These are phyloP conservation scores for Apiospora rasikravindrae DNA, from an alignment of 2,329 filamentous ascomycete genomes.

Conservation along the genomic window DNA sequence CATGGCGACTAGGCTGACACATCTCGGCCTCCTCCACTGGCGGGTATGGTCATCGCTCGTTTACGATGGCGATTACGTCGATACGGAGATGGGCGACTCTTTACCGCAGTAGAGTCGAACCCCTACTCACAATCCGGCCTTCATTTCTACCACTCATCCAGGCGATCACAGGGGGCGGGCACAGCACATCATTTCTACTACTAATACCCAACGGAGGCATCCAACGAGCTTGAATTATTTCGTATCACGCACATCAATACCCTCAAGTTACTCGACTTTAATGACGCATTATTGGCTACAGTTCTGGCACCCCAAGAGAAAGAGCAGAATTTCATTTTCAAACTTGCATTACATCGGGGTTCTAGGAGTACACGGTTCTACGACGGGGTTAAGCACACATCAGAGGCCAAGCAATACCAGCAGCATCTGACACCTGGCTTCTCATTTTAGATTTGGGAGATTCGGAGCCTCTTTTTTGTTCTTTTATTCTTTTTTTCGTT, in stretches of 20 bases:
- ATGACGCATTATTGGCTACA: constrained; percentile 21
- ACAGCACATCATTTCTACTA: constrained; percentile 10
- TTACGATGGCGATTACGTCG: constrained; percentile 57
- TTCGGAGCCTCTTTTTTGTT: constrained; percentile 8
- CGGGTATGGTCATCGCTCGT: constrained; percentile 81
- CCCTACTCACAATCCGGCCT: background rate
- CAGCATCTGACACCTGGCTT: background rate
- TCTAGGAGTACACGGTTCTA: constrained; percentile 20
- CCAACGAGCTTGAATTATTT: constrained; percentile 8
- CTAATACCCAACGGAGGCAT: constrained; percentile 19
- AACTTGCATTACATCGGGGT: constrained; percentile 19
- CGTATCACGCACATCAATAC: constrained; percentile 18
- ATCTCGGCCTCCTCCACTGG: constrained; percentile 88
- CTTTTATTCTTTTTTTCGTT: background rate
- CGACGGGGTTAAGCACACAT: background rate
- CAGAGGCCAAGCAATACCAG: background rate
- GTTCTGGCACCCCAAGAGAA: constrained; percentile 12
- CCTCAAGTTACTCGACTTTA: constrained; percentile 20
- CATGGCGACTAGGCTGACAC: constrained; percentile 78
- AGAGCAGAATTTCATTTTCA: constrained; percentile 5
- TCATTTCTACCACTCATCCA: constrained; percentile 2
- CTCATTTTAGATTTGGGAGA: constrained; percentile 2
- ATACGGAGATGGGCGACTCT: constrained; percentile 29
- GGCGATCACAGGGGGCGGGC: constrained; percentile 12
- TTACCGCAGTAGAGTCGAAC: constrained; percentile 19